These are phyloP conservation scores for Biscogniauxia sp. DNA, from an alignment of 2,329 filamentous ascomycete species.

Conservation along the genomic window DNA sequence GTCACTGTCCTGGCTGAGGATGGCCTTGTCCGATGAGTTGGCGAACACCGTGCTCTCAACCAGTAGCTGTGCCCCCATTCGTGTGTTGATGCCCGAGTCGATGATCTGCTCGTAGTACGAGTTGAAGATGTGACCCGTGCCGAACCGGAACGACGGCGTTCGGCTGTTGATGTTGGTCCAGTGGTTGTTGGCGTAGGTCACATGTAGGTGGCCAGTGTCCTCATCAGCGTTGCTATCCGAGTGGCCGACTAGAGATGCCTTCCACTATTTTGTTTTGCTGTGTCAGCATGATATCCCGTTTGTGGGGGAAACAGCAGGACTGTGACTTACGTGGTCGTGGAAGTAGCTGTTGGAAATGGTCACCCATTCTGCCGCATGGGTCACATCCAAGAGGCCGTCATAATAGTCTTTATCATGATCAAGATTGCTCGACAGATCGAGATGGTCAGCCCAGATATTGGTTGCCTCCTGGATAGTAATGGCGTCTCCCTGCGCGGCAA, in stretches of 20 bases:
- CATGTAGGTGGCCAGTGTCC: slow-evolving; percentile 62
- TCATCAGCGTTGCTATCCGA: slow-evolving; percentile 56
- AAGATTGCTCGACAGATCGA: slow-evolving; percentile 59
- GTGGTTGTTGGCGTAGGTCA: slow-evolving; percentile 74
- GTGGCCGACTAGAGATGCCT: slow-evolving; percentile 46
- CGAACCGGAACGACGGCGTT: slow-evolving; percentile 54
- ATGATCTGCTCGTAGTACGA: slow-evolving; percentile 40
- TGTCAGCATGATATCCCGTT: neutral
- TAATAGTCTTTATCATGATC: slow-evolving; percentile 67
- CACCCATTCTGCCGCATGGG: slow-evolving; percentile 61
- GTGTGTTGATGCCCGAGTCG: slow-evolving; percentile 47
- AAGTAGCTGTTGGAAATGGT: slow-evolving; percentile 46
- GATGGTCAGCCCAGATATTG: slow-evolving; percentile 68
- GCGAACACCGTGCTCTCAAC: slow-evolving; percentile 44
- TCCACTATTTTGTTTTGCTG: slow-evolving; percentile 15
- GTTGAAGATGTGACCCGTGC: slow-evolving; percentile 50
- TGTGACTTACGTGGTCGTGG: slow-evolving; percentile 47
- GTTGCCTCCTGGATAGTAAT: slow-evolving; percentile 56
- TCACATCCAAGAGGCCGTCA: slow-evolving; percentile 64
- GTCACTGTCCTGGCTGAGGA: slow-evolving; percentile 37
- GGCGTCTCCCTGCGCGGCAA: slow-evolving; percentile 56
- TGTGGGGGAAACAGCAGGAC: neutral
- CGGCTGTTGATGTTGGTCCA: slow-evolving; percentile 59
- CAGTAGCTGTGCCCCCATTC: slow-evolving; percentile 46
- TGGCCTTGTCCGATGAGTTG: slow-evolving; percentile 21